phyloP scores from a whole-genome alignment of 208 protist genomes.

The Balamuthia mandrillaris region DNA sequence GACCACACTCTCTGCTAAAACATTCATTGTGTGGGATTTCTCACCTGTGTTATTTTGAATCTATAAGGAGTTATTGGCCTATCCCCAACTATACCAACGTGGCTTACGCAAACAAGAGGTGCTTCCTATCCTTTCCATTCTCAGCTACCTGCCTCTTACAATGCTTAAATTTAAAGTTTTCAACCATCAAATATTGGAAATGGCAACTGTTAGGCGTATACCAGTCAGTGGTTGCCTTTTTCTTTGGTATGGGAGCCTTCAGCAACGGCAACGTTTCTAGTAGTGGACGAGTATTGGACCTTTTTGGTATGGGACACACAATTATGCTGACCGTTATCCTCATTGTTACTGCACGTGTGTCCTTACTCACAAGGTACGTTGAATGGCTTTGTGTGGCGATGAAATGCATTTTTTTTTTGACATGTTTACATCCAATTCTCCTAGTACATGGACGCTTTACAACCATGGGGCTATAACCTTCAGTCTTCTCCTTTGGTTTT shows the following conservation, averaged over 20 bases:
- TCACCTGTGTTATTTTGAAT: too few relatives aligned
- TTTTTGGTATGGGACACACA: background rate
- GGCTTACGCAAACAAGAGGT: conserved; percentile 7
- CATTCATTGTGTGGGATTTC: too few relatives aligned
- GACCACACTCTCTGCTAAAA: too few relatives aligned
- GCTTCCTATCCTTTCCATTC: background rate
- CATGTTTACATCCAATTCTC: background rate
- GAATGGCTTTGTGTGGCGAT: background rate
- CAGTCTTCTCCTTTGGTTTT: conserved; percentile 9
- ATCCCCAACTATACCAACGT: conserved; percentile 13
- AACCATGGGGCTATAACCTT: conserved; percentile 7
- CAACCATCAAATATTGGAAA: background rate
- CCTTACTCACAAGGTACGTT: conserved; percentile 7
- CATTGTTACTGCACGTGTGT: background rate
- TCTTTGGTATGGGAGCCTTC: conserved; percentile 19
- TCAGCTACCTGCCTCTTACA: background rate
- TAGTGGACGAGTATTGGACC: background rate
- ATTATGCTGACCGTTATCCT: conserved; percentile 15
- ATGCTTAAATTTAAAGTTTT: conserved; percentile 18
- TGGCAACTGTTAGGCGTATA: conserved; percentile 21
- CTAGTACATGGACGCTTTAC: conserved; percentile 8
- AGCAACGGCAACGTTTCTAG: background rate
- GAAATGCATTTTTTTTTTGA: background rate
- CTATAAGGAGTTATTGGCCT: background rate
- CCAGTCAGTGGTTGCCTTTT: background rate